Conservation (phyloP, 352 stramenopile species). For the Thalassiosira hispida region DNA sequence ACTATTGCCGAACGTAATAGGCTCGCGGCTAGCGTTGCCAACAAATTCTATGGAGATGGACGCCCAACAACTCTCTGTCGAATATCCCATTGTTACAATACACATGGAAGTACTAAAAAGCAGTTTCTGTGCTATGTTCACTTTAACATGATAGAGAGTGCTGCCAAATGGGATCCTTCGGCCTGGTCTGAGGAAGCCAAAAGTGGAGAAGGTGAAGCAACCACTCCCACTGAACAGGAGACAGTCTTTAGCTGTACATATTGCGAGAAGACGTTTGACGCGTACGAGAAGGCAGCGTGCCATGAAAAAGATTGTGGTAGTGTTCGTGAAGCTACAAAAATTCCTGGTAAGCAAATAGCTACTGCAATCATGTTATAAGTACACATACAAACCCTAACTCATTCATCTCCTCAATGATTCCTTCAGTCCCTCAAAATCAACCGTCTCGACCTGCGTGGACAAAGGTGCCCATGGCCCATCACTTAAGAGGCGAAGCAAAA, state of each 20-base stretch:
- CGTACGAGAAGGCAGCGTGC: background rate
- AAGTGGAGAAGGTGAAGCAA: background rate
- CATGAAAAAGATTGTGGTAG: conserved; percentile 13
- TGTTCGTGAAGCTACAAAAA: conserved; percentile 14
- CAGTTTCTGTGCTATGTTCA: conserved; percentile 9
- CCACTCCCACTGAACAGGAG: background rate
- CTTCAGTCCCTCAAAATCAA: background rate
- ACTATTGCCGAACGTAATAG: conserved; percentile 3
- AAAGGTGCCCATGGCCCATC: background rate
- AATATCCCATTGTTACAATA: conserved; percentile 3
- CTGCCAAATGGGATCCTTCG: background rate
- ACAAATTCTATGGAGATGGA: conserved; percentile 6
- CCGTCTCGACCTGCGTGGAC: background rate
- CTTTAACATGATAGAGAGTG: conserved; percentile 8
- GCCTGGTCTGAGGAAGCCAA: background rate
- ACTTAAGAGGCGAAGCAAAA: conserved; percentile 14
- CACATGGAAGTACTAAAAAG: background rate
- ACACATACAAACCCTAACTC: background rate
- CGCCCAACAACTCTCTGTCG: conserved; percentile 3
- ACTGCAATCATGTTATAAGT: background rate
- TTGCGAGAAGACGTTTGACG: conserved; percentile 18
- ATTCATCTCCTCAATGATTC: background rate
- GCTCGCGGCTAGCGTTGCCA: background rate
- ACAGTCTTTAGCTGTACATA: background rate
- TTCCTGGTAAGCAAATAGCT: background rate